Percentiles rank a stretch among this genome's conserved stretches.
phyloP scores from a whole-genome alignment of 2,329 filamentous ascomycete species.

The Byssothecium circinans region DNA sequence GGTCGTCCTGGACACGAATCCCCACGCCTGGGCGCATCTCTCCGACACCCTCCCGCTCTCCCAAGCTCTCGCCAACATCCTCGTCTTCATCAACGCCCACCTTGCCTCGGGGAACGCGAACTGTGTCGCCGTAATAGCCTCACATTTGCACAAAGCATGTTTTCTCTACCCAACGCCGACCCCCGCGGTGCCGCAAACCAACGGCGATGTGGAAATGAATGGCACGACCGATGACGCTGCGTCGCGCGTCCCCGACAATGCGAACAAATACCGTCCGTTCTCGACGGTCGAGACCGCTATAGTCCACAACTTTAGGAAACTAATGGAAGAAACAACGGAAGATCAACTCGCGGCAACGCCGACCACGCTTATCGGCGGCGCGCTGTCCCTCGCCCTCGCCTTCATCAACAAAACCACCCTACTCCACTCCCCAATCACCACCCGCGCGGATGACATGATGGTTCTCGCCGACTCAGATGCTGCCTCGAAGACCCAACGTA shows the following conservation, averaged over 20 bases:
- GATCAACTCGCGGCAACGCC: conserved; percentile 66
- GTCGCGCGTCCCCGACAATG: conserved; percentile 47
- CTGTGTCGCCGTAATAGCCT: conserved; percentile 87
- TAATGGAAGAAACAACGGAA: conserved; percentile 69
- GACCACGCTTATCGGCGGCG: conserved; percentile 87
- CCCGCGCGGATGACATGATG: conserved; percentile 53
- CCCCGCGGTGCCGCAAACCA: conserved; percentile 21
- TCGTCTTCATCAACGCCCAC: conserved; percentile 97
- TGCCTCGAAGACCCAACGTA: conserved; percentile 29
- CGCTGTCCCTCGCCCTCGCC: conserved; percentile 82
- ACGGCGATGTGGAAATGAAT: conserved; percentile 33
- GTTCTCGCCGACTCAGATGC: conserved; percentile 40
- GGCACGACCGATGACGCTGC: conserved; percentile 19
- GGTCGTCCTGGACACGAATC: conserved; percentile 94
- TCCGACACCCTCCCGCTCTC: conserved; percentile 74
- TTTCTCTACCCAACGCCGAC: conserved; percentile 79
- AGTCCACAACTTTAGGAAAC: conserved; percentile 69
- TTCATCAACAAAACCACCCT: conserved; percentile 85
- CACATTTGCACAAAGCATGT: conserved; percentile 80
- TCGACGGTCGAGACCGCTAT: conserved; percentile 82
- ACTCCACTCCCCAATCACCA: conserved; percentile 43
- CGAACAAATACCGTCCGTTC: conserved; percentile 95
- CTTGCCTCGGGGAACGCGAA: conserved; percentile 92
- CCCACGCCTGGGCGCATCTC: conserved; percentile 86
- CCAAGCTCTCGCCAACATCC: conserved; percentile 81